These are phyloP conservation scores for Lasiosphaeris hirsuta DNA, from an alignment of 495 filamentous ascomycete genomes.

Conservation along the genomic window DNA sequence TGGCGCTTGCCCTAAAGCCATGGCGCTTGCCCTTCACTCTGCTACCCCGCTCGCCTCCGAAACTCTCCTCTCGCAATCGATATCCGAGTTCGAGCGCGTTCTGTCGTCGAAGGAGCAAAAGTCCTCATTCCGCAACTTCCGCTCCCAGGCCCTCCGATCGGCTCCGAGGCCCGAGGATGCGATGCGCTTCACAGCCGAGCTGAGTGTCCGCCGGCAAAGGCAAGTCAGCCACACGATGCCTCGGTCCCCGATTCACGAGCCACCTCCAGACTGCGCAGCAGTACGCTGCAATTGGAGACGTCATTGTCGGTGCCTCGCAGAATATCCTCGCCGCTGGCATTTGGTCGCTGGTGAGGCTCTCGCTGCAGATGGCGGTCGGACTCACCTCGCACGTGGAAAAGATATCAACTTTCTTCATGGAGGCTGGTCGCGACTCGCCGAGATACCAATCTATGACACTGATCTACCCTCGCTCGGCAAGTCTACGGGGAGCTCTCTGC, in stretches of 20 bases:
- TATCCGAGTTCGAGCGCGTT: too few species aligned
- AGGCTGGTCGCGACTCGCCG: slow-evolving; percentile 36
- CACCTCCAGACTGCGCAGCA: slow-evolving; percentile 43
- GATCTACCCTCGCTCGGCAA: slow-evolving; percentile 39
- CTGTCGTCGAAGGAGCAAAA: too few species aligned
- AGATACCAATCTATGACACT: slow-evolving; percentile 40
- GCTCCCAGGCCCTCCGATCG: too few species aligned
- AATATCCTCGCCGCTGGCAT: slow-evolving; percentile 45
- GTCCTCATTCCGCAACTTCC: too few species aligned
- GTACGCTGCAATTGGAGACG: slow-evolving; percentile 42
- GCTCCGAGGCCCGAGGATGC: too few species aligned
- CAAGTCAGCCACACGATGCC: too few species aligned
- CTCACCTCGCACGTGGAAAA: slow-evolving; percentile 38
- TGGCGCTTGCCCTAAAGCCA: too few species aligned
- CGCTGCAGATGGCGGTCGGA: slow-evolving; percentile 35
- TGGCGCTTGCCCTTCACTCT: too few species aligned
- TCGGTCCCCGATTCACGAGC: slow-evolving; percentile 41
- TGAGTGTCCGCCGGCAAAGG: too few species aligned
- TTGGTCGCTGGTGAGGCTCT: slow-evolving; percentile 42
- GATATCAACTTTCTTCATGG: slow-evolving; percentile 42
- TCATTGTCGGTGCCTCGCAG: slow-evolving; percentile 42
- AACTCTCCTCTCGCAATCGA: too few species aligned
- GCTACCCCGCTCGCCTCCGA: too few species aligned
- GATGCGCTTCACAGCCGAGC: too few species aligned
- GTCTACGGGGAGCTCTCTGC: slow-evolving; percentile 35